phyloP scores from a whole-genome alignment of 495 filamentous ascomycete genomes.

The Talaromyces borbonicus region DNA sequence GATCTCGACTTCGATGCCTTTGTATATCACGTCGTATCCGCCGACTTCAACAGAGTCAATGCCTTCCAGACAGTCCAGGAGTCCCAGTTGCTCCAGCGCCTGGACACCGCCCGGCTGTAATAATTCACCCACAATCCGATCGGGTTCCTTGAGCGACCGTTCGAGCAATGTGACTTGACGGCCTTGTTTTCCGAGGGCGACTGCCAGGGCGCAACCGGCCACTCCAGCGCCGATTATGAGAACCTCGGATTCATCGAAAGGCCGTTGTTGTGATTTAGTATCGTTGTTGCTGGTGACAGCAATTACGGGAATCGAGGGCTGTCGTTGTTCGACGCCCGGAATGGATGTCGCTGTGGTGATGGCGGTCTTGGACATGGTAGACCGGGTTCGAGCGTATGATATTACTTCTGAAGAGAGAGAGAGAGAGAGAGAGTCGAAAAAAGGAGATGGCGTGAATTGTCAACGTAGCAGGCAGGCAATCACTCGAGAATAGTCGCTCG shows the following conservation, averaged over 20 bases:
- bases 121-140: constrained; percentile 93
- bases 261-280: constrained; percentile 8
- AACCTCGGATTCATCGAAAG: constrained; percentile 60
- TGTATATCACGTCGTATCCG: constrained; percentile 83
- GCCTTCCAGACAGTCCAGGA: constrained; percentile 71
- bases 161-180: constrained; percentile 89
- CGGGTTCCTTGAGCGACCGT: constrained; percentile 80
- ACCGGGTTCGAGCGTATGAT: no score
- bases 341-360: constrained; percentile 5
- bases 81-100: constrained; percentile 70
- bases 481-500: constrained; percentile 5
- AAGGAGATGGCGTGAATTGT: no score
- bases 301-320: constrained; percentile 1
- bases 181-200: constrained; percentile 80
- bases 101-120: constrained; percentile 85
- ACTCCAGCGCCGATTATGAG: constrained; percentile 87
- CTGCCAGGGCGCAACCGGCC: constrained; percentile 77
- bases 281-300: constrained; percentile 16
- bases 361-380: constrained; percentile 6
- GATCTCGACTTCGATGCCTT: constrained; percentile 67
- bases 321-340: neutral
- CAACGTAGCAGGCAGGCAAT: no score
- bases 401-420: neutral
- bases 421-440: neutral
- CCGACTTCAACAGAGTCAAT: constrained; percentile 77